These are phyloP conservation scores for Lyophyllum shimeji DNA, from an alignment of 768 basidiomycete species.

Conservation along the genomic window DNA sequence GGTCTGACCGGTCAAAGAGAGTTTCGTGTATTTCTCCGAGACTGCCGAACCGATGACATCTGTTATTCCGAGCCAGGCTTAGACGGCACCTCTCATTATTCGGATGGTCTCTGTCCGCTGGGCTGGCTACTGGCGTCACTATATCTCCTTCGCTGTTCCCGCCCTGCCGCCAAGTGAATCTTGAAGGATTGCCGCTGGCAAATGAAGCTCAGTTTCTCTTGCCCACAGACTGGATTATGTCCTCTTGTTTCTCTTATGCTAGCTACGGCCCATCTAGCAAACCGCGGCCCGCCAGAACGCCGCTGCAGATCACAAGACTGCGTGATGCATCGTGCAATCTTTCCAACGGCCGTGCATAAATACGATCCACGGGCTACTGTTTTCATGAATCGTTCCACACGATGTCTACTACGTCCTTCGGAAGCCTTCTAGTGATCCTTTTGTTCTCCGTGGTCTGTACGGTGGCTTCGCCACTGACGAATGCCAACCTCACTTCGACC, in stretches of 20 bases:
- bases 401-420: background rate
- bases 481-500: conserved; percentile 19
- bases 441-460: background rate
- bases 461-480: conserved; percentile 3
- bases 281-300: conserved; percentile 7
- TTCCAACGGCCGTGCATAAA: conserved; percentile 1
- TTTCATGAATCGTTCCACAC: background rate
- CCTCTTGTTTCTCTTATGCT: background rate
- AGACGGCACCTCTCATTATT: background rate
- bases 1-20: background rate
- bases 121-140: no score
- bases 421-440: background rate
- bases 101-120: background rate
- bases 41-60: background rate
- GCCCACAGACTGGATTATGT: background rate
- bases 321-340: background rate
- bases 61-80: background rate
- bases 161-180: no score
- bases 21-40: background rate
- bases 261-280: background rate
- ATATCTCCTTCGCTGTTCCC: no score
- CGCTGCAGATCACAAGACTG: conserved; percentile 10
- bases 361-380: background rate
- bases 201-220: no score
- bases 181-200: no score